phyloP scores from a whole-genome alignment of 1,284 basidiomycete genomes.

The Austropuccinia psidii region DNA sequence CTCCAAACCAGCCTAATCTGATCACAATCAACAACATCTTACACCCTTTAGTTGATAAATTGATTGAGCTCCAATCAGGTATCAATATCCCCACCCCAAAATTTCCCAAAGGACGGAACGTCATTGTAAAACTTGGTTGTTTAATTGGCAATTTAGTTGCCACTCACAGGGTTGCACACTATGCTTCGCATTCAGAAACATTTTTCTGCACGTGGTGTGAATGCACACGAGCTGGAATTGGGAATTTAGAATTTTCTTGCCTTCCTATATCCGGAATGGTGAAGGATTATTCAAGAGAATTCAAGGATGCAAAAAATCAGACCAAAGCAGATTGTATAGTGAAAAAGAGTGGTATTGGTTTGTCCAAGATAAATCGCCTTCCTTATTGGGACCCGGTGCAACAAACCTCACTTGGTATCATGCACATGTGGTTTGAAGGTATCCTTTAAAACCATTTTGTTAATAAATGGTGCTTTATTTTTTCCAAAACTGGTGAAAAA shows the following conservation, averaged over 20 bases:
- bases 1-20: too few relatives aligned
- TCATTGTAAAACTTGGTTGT: background rate
- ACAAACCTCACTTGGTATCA: conserved; percentile 4
- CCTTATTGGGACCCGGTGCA: conserved; percentile 1
- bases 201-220: background rate
- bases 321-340: background rate
- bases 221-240: too few relatives aligned
- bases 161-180: background rate
- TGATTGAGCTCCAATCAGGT: too few relatives aligned
- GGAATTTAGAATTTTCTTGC: too few relatives aligned
- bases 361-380: conserved; percentile 20
- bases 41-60: too few relatives aligned
- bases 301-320: background rate
- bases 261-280: too few relatives aligned
- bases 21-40: too few relatives aligned
- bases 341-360: background rate
- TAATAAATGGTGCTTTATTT: conserved; percentile 2
- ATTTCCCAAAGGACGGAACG: background rate
- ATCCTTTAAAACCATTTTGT: background rate
- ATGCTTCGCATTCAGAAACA: background rate
- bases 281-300: background rate
- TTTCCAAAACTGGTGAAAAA: too few relatives aligned
- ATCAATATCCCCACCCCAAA: too few relatives aligned
- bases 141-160: background rate
- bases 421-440: conserved; percentile 31